Evolutionary conservation across 768 basidiomycete species (phyloP).

Genomic region (Serendipita sp.): DNA sequence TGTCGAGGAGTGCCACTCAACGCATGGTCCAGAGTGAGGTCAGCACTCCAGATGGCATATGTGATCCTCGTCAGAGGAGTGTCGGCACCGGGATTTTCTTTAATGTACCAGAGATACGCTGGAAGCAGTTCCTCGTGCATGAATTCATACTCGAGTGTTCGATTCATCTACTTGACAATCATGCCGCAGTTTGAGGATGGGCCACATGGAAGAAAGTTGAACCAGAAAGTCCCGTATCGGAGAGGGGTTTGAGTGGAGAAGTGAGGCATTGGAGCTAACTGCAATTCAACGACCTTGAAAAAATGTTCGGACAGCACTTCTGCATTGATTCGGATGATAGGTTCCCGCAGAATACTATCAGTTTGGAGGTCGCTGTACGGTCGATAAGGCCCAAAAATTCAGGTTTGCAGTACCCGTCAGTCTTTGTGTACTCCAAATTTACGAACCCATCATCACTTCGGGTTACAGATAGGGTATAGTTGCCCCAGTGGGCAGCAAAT

Average conservation of each 20-base stretch:
- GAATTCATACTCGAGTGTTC: background rate
- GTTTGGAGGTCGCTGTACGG: no score
- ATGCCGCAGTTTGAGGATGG: background rate
- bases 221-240: background rate
- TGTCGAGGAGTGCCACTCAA: background rate
- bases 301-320: no score
- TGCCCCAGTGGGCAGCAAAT: no score
- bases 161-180: background rate
- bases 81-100: slow-evolving; percentile 2
- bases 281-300: no score
- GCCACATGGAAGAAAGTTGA: background rate
- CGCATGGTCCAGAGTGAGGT: background rate
- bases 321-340: no score
- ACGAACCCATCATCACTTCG: no score
- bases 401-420: no score
- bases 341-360: no score
- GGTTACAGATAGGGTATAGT: no score
- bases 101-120: background rate
- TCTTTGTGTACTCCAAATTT: no score
- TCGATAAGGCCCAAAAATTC: no score
- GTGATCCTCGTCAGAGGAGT: background rate
- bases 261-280: background rate
- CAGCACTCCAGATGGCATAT: background rate
- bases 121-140: slow-evolving; percentile 1
- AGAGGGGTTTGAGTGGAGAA: background rate